Evolutionary conservation across 2,329 filamentous ascomycete species (phyloP).

Genomic region (Colletotrichum paranaense): DNA sequence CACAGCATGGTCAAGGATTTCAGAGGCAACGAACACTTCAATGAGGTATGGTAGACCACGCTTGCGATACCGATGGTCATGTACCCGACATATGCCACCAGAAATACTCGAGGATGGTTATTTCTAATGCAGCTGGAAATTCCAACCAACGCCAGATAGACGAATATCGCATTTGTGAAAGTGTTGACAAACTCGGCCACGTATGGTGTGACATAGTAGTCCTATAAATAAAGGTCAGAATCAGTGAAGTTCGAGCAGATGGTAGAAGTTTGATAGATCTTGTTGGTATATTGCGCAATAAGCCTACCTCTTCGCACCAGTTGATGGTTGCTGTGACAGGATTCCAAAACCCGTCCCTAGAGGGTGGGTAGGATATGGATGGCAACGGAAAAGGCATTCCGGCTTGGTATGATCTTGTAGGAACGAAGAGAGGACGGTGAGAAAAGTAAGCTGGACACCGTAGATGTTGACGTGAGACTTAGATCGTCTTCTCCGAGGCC

Average conservation of each 20-base stretch:
- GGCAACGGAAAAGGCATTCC: not conserved
- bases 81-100: conserved; percentile 3
- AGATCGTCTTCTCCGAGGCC: not conserved
- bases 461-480: not conserved
- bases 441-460: not conserved
- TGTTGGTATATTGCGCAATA: not conserved
- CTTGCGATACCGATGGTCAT: conserved; percentile 8
- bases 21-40: not conserved
- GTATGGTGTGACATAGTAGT: not conserved
- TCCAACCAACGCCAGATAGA: not conserved
- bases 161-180: not conserved
- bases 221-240: not conserved
- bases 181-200: not conserved
- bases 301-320: not conserved
- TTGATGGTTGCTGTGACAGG: not conserved
- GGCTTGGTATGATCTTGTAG: not conserved
- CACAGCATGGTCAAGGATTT: not conserved
- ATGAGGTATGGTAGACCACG: conserved; percentile 2
- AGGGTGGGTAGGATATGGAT: not conserved
- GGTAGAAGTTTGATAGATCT: not conserved
- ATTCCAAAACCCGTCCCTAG: not conserved
- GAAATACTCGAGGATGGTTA: not conserved
- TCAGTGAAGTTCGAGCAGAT: not conserved
- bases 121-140: not conserved
- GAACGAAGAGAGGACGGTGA: not conserved